Conservation (phyloP, 2,329 filamentous ascomycete genomes). For the Paradendryphiella salina region DNA sequence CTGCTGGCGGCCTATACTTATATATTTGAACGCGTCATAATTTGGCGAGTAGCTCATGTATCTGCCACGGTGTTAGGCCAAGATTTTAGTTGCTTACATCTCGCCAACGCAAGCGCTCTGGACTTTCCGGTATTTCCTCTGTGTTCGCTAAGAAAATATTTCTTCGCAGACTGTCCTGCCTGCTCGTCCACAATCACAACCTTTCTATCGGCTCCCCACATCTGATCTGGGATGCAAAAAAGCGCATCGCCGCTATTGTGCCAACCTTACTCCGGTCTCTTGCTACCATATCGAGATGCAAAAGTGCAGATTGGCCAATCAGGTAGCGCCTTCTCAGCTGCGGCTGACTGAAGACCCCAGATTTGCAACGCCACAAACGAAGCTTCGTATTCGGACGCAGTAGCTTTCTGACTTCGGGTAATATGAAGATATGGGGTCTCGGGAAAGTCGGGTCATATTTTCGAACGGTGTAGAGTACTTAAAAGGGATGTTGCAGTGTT, state of each 20-base stretch:
- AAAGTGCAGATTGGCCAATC: conserved; percentile 5
- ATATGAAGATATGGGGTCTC: not conserved
- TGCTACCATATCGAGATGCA: conserved; percentile 1
- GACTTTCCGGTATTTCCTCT: too few relatives aligned
- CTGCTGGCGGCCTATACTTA: too few relatives aligned
- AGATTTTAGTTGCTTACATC: too few relatives aligned
- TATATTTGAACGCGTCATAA: too few relatives aligned
- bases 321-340: conserved; percentile 1
- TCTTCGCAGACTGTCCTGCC: not conserved
- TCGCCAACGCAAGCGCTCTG: too few relatives aligned
- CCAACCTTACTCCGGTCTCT: conserved; percentile 1
- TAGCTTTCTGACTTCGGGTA: not conserved
- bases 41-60: too few relatives aligned
- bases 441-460: not conserved
- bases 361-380: conserved; percentile 2
- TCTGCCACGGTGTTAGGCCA: too few relatives aligned
- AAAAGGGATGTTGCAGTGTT: not conserved
- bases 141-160: not conserved
- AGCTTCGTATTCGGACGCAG: conserved; percentile 7
- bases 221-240: not conserved
- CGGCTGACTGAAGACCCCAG: conserved; percentile 5
- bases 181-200: not conserved
- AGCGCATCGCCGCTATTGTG: not conserved
- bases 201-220: conserved; percentile 8
- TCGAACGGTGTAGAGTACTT: not conserved